These are phyloP conservation scores for Backusella psychrophila DNA, from an alignment of 192 early-diverging fungal genomes.

Conservation along the genomic window DNA sequence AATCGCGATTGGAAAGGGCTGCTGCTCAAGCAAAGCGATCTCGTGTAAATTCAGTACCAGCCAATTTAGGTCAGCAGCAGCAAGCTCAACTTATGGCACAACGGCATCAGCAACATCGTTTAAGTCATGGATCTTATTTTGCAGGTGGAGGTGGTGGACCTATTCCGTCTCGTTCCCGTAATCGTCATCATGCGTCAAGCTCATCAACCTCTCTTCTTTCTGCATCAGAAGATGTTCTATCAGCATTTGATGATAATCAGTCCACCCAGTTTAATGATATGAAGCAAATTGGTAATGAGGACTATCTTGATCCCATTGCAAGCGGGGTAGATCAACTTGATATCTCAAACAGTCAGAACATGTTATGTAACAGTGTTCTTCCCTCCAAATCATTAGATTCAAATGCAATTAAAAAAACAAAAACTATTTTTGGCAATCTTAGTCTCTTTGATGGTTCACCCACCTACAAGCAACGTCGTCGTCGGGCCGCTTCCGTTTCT, in stretches of 20 bases:
- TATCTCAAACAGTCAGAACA: slow-evolving; percentile 8
- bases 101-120: slow-evolving; percentile 11
- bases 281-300: not conserved
- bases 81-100: slow-evolving; percentile 14
- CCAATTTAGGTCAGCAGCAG: slow-evolving; percentile 23
- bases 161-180: not conserved
- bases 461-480: slow-evolving; percentile 70
- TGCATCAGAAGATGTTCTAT: not conserved
- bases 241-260: not conserved
- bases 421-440: slow-evolving; percentile 50
- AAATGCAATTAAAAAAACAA: slow-evolving; percentile 25
- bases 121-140: slow-evolving; percentile 18
- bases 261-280: not conserved
- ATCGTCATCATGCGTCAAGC: not conserved
- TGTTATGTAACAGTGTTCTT: slow-evolving; percentile 21
- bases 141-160: not conserved
- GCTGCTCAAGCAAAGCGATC: slow-evolving; percentile 20
- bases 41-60: slow-evolving; percentile 29
- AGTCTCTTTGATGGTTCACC: slow-evolving; percentile 68
- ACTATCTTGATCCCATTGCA: slow-evolving; percentile 12
- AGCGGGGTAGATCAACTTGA: slow-evolving; percentile 25
- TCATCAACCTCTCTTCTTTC: slow-evolving; percentile 1
- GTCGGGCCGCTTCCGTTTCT: slow-evolving; percentile 49
- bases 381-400: slow-evolving; percentile 29
- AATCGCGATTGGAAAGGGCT: slow-evolving; percentile 10